These are phyloP conservation scores for Aspergillus wentii DNA, from an alignment of 495 filamentous ascomycete genomes.

Conservation along the genomic window DNA sequence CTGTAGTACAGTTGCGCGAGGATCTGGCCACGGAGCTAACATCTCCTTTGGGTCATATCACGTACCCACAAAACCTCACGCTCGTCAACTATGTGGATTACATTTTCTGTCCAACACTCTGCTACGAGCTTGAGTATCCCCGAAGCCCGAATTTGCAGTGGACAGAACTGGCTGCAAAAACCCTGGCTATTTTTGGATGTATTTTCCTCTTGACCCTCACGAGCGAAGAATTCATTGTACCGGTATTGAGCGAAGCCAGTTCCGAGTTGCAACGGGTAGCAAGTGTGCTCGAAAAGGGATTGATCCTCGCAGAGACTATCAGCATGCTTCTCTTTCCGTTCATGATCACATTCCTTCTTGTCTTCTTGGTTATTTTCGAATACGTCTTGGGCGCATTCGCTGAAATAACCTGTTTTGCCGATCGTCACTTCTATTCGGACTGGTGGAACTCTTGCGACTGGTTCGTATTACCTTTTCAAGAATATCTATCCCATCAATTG, in stretches of 20 bases:
- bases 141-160: conserved; percentile 68
- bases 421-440: conserved; percentile 93
- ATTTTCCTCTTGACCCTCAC: conserved; percentile 91
- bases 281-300: conserved; percentile 58
- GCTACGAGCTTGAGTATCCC: conserved; percentile 97
- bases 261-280: conserved; percentile 54
- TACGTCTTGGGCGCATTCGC: conserved; percentile 93
- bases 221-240: conserved; percentile 93
- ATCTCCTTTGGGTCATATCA: conserved; percentile 81
- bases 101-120: conserved; percentile 88
- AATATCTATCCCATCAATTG: neutral
- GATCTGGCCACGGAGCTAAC: conserved; percentile 86
- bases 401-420: conserved; percentile 88
- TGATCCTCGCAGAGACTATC: conserved; percentile 89
- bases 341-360: conserved; percentile 91
- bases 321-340: conserved; percentile 93
- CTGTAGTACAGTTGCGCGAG: conserved; percentile 66
- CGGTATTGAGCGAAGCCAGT: conserved; percentile 76
- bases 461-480: conserved; percentile 18
- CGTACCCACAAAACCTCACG: conserved; percentile 87
- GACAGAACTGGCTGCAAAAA: conserved; percentile 79
- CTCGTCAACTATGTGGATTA: conserved; percentile 79
- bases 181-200: conserved; percentile 88
- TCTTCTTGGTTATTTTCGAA: conserved; percentile 97
- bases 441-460: conserved; percentile 77